Conservation (phyloP, 2,329 filamentous ascomycete genomes). For the Rutstroemia sp. region DNA sequence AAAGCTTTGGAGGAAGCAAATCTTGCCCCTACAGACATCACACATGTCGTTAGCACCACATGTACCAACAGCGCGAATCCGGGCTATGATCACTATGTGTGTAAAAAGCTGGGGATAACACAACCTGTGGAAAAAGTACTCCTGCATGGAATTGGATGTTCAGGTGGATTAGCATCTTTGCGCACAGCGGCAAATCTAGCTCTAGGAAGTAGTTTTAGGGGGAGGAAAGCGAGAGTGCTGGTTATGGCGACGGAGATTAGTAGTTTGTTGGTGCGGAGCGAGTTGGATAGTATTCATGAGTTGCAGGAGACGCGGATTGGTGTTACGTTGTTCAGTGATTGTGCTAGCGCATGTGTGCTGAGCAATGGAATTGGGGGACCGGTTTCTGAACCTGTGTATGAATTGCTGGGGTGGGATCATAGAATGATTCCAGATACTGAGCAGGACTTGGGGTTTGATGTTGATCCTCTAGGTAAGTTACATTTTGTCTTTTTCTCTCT, state of each 20-base stretch:
- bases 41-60: conserved; percentile 59
- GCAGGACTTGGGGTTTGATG: conserved; percentile 56
- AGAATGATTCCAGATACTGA: conserved; percentile 54
- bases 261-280: conserved; percentile 54
- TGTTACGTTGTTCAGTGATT: conserved; percentile 61
- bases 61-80: conserved; percentile 65
- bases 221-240: conserved; percentile 53
- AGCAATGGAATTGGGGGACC: conserved; percentile 51
- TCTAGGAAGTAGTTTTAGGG: conserved; percentile 50
- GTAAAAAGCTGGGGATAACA: conserved; percentile 49
- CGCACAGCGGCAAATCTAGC: conserved; percentile 61
- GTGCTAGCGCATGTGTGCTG: conserved; percentile 56
- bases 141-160: conserved; percentile 59
- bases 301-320: conserved; percentile 57
- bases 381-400: conserved; percentile 38
- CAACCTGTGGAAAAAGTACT: conserved; percentile 55
- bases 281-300: conserved; percentile 55
- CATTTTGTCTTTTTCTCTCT: background rate
- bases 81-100: conserved; percentile 59
- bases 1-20: conserved; percentile 50
- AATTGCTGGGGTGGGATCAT: conserved; percentile 60
- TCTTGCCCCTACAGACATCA: conserved; percentile 46
- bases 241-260: conserved; percentile 58
- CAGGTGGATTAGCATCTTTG: conserved; percentile 54
- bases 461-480: conserved; percentile 49